Base-by-base conservation (phyloP, 805 yeast genomes). In the Kuraishia borneana region DNA sequence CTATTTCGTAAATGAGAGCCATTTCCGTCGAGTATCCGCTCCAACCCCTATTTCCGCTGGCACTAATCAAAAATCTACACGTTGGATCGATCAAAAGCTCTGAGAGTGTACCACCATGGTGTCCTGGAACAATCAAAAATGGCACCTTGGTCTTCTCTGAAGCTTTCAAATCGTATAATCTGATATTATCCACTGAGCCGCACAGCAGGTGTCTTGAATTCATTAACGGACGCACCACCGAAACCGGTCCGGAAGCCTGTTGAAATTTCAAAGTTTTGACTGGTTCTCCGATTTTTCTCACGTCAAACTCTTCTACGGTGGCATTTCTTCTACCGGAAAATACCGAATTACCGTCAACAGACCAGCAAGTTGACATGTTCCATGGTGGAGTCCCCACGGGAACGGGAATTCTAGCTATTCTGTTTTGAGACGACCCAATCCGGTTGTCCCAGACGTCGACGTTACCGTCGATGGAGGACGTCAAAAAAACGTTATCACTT, bases 21-120 rank as follows among this genome's bases (percentile, higher is more conserved):
- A 76, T 70, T 38, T 87, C 96, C 1, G 92, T 79, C 18, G 80
- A 70, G 25, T 65, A 60, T 3, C 94, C 87, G 44, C 80, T 87
- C 96, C 96, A 89, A 4, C 98, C 98, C 47, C 96, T 70, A 41
- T 83, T 84, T 7, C 98, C 98, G 51, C 94, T 81, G 1, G 96
- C 78, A 47, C 95, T 80, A 5, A 89, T 70, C 79, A 92, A 66
- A 53, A 83, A 92, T 40, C 92, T 60, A 26, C 94, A 84, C 2
- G 92, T 80, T 21, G 89, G 89, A 54, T 89, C 97, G 17, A 88
- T 78, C 36, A 73, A 65, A 41, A 92, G 60, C 34, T 76, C 74
- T 32, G 94, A 81, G 22, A 92, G 61, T 3, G 75, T 73, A 19
- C 96, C 95, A 32, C 98, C 97, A 49, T 84, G 95, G 54, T 92